Evolutionary conservation across 176 grass and related monocot genomes (phyloP).

Genomic region (Melocanna baccifera): DNA sequence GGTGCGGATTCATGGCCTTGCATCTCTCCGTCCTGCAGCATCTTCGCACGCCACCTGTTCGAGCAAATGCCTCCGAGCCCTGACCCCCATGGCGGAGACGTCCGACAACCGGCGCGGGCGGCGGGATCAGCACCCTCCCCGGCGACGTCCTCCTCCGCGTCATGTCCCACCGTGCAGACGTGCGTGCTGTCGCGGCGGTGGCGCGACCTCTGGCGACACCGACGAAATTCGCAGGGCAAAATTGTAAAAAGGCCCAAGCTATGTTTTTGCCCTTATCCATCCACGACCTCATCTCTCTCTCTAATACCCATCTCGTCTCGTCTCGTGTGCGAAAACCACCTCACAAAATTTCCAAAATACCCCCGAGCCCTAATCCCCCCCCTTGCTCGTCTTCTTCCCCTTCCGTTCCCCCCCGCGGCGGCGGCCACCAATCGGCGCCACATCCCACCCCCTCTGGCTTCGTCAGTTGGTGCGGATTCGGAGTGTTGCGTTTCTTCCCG

Average conservation of each 20-base stretch:
- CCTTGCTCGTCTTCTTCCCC: too few relatives aligned
- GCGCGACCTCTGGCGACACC: slow-evolving; percentile 10
- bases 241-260: background rate
- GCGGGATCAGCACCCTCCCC: slow-evolving; percentile 12
- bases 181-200: slow-evolving; percentile 15
- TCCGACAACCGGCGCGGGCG: background rate
- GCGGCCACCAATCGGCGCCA: too few relatives aligned
- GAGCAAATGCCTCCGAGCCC: background rate
- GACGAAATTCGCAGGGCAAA: background rate
- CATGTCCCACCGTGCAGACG: slow-evolving; percentile 3
- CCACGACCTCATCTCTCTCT: background rate
- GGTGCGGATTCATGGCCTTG: too few relatives aligned
- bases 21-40: background rate
- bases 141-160: background rate
- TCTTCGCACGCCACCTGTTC: slow-evolving; percentile 5
- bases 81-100: background rate
- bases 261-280: background rate
- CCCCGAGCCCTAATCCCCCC: background rate
- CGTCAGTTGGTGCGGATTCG: too few relatives aligned
- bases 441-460: too few relatives aligned
- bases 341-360: background rate
- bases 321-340: slow-evolving; percentile 24
- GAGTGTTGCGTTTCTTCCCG: too few relatives aligned
- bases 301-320: too few relatives aligned
- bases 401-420: too few relatives aligned